Evolutionary conservation across 345 rosid genomes (phyloP).

Genomic region (Lepidium sativum): DNA sequence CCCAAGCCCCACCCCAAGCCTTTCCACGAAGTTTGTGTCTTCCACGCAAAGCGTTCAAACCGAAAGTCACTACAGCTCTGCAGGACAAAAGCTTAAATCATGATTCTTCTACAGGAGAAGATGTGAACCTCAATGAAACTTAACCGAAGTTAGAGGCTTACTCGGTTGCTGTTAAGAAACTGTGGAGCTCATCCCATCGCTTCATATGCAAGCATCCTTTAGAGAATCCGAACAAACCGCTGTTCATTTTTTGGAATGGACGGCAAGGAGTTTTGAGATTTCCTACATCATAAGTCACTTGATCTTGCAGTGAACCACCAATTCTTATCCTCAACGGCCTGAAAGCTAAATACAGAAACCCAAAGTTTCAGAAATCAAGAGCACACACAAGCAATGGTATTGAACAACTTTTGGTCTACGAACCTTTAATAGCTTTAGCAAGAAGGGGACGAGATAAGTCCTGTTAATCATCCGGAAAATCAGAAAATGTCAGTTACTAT

Average conservation of each 20-base stretch:
- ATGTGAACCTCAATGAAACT: neutral
- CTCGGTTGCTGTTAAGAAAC: conserved; percentile 53
- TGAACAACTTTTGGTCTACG: neutral
- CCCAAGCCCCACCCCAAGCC: conserved; percentile 88
- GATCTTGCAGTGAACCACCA: conserved; percentile 98
- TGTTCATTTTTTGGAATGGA: conserved; percentile 53
- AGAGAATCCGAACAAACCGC: conserved; percentile 80
- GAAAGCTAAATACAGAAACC: conserved; percentile 45
- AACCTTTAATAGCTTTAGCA: conserved; percentile 76
- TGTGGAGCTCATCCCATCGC: conserved; percentile 87
- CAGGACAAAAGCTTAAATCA: neutral
- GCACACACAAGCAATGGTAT: neutral
- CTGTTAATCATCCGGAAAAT: conserved; percentile 34
- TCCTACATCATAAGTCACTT: conserved; percentile 69
- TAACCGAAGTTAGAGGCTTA: conserved; percentile 24
- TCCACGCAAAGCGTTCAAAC: conserved; percentile 87
- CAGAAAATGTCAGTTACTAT: neutral
- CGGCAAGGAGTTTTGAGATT: conserved; percentile 51
- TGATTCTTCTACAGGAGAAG: neutral
- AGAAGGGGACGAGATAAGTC: conserved; percentile 74
- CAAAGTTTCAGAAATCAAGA: conserved; percentile 1
- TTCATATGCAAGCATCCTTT: conserved; percentile 86
- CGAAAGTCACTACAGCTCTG: conserved; percentile 75
- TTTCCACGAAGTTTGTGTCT: conserved; percentile 49
- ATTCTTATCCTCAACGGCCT: conserved; percentile 70